A percentile compares a stretch with the other conserved stretches of the same genome.
These are phyloP conservation scores for Funneliformis mosseae DNA, from an alignment of 192 early-diverging fungal genomes.

Conservation along the genomic window DNA sequence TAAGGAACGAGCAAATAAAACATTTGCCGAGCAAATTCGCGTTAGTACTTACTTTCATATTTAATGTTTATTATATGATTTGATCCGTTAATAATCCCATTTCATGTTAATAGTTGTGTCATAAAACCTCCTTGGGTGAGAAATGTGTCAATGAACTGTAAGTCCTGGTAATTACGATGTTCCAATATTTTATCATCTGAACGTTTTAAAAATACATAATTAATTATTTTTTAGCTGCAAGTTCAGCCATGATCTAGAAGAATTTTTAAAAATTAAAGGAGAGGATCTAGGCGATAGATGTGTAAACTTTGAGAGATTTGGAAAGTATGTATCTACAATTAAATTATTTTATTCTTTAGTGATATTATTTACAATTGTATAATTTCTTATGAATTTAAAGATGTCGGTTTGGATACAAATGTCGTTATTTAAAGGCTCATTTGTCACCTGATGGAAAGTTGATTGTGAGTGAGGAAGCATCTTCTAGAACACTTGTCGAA, in stretches of 20 bases:
- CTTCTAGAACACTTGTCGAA: slow-evolving; percentile 28
- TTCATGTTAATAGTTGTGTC: slow-evolving; percentile 1
- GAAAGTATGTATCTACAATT: slow-evolving; percentile 62
- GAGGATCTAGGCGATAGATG: slow-evolving; percentile 77
- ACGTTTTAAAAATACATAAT: neutral
- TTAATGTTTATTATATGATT: neutral
- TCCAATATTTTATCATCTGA: neutral
- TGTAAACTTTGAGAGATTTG: slow-evolving; percentile 68
- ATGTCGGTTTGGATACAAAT: slow-evolving; percentile 65
- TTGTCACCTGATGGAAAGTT: slow-evolving; percentile 49
- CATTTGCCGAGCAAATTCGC: neutral
- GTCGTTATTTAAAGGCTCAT: slow-evolving; percentile 61
- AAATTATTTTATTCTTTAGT: neutral
- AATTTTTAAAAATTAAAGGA: slow-evolving; percentile 71
- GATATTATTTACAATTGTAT: neutral
- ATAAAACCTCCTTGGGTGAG: neutral
- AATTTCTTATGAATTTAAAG: slow-evolving; percentile 25
- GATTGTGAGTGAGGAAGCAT: slow-evolving; percentile 60
- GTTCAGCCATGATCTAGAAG: slow-evolving; percentile 77
- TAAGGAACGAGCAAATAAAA: neutral
- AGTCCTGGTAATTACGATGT: neutral
- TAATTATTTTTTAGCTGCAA: slow-evolving; percentile 56
- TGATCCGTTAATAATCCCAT: neutral
- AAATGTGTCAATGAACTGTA: slow-evolving; percentile 7
- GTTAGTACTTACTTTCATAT: neutral